Conservation (phyloP, 192 early-diverging fungal genomes). For the Mycoemilia scoparia region DNA sequence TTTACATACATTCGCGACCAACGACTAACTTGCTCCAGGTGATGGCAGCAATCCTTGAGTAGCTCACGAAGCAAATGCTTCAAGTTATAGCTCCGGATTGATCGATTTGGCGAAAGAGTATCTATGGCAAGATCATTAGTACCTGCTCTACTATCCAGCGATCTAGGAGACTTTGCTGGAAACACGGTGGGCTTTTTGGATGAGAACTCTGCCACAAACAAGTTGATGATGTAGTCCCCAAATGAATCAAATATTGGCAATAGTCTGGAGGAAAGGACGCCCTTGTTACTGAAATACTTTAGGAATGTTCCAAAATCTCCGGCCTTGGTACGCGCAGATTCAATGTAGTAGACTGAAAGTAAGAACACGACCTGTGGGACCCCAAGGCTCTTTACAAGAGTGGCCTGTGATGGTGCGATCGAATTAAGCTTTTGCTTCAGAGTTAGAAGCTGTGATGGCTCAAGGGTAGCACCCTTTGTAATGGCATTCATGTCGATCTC, state of each 20-base stretch:
- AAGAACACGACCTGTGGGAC: constrained; percentile 65
- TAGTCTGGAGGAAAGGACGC: constrained; percentile 56
- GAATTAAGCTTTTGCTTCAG: constrained; percentile 23
- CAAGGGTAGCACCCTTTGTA: constrained; percentile 32
- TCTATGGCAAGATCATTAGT: neutral
- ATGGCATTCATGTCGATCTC: constrained; percentile 79
- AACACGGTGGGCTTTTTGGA: too few species aligned
- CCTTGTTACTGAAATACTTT: constrained; percentile 72
- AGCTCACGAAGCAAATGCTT: constrained; percentile 37
- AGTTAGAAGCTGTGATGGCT: constrained; percentile 16
- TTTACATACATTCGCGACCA: constrained; percentile 45
- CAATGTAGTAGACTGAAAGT: constrained; percentile 66
- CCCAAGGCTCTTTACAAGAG: constrained; percentile 41
- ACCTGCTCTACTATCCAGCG: neutral
- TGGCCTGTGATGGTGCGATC: constrained; percentile 33
- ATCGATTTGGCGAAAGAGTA: too few species aligned
- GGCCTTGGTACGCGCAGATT: constrained; percentile 49
- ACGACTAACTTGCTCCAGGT: constrained; percentile 46
- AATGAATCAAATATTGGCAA: constrained; percentile 60
- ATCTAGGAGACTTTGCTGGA: constrained; percentile 5
- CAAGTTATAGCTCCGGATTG: constrained; percentile 5
- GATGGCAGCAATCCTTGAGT: constrained; percentile 45
- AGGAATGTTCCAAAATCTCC: constrained; percentile 54
- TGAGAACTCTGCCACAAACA: constrained; percentile 16
- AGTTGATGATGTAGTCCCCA: constrained; percentile 34